A percentile compares a stretch with the other conserved stretches of the same genome.
phyloP scores from a whole-genome alignment of 2,329 filamentous ascomycete genomes.

The Cladosporium oxysporum region DNA sequence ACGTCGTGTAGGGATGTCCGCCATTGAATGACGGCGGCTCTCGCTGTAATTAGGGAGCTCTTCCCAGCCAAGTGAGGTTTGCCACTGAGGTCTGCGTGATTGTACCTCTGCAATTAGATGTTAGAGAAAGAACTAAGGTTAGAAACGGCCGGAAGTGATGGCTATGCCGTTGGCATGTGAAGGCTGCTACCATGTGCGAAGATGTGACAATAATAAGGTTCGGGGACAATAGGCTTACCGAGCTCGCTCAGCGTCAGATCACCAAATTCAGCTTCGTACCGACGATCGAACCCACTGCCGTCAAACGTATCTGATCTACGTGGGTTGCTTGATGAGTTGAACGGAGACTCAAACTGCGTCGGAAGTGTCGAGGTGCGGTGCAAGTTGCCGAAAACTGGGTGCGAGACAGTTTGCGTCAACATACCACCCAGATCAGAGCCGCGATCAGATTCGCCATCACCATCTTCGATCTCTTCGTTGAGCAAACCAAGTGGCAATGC shows the following conservation, averaged over 20 bases:
- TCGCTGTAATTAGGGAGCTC: conserved; percentile 65
- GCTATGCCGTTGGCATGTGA: neutral
- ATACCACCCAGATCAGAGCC: conserved; percentile 25
- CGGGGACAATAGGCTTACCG: conserved; percentile 9
- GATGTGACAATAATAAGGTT: neutral
- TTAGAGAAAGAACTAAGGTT: conserved; percentile 1
- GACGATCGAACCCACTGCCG: conserved; percentile 19
- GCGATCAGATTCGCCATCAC: conserved; percentile 15
- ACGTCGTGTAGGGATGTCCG: conserved; percentile 43
- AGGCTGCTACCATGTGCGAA: neutral
- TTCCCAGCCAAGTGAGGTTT: conserved; percentile 68
- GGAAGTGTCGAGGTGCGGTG: conserved; percentile 36
- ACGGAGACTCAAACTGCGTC: conserved; percentile 20
- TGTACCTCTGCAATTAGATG: conserved; percentile 15
- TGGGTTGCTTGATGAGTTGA: conserved; percentile 1
- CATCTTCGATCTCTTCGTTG: conserved; percentile 20
- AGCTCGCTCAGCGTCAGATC: conserved; percentile 33
- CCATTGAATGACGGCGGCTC: conserved; percentile 79
- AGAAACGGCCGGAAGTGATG: neutral
- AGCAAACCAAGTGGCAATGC: conserved; percentile 18
- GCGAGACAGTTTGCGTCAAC: conserved; percentile 37
- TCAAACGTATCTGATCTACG: conserved; percentile 15
- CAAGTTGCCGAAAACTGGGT: conserved; percentile 34
- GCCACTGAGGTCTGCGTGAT: conserved; percentile 57
- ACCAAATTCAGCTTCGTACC: conserved; percentile 33